These are phyloP conservation scores for Ottelia alismoides DNA, from an alignment of 106 monocot species.

Conservation along the genomic window DNA sequence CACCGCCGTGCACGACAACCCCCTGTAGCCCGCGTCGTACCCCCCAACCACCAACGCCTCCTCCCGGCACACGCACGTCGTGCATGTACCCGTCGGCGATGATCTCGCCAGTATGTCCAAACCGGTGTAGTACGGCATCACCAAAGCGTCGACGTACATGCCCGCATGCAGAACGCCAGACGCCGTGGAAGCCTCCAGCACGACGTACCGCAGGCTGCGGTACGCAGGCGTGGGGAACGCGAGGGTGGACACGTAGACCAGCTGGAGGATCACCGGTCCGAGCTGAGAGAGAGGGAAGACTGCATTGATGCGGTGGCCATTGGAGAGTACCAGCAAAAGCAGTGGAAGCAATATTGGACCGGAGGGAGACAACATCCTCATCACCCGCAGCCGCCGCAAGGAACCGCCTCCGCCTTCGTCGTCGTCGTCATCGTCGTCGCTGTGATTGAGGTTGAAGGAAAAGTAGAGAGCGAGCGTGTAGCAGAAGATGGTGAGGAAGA, in stretches of 20 bases:
- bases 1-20: conserved; percentile 44
- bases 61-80: conserved; percentile 49
- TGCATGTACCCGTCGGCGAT: conserved; percentile 39
- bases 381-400: not conserved
- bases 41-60: conserved; percentile 72
- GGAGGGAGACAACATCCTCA: conserved; percentile 49
- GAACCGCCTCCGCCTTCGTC: not conserved
- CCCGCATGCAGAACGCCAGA: conserved; percentile 81
- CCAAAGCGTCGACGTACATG: conserved; percentile 43
- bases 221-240: conserved; percentile 39
- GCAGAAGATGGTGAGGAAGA: conserved; percentile 29
- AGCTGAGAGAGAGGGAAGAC: conserved; percentile 42
- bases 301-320: conserved; percentile 49
- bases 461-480: conserved; percentile 18
- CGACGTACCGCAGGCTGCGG: conserved; percentile 26
- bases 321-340: conserved; percentile 41
- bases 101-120: conserved; percentile 49
- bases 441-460: conserved; percentile 29
- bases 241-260: conserved; percentile 59
- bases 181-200: conserved; percentile 69
- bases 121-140: conserved; percentile 84
- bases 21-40: conserved; percentile 30
- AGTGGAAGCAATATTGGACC: conserved; percentile 57
- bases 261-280: conserved; percentile 52
- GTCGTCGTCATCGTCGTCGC: conserved; percentile 4